Base-by-base conservation (phyloP, 2,329 filamentous ascomycete species). In the Talaromyces marneffei region DNA sequence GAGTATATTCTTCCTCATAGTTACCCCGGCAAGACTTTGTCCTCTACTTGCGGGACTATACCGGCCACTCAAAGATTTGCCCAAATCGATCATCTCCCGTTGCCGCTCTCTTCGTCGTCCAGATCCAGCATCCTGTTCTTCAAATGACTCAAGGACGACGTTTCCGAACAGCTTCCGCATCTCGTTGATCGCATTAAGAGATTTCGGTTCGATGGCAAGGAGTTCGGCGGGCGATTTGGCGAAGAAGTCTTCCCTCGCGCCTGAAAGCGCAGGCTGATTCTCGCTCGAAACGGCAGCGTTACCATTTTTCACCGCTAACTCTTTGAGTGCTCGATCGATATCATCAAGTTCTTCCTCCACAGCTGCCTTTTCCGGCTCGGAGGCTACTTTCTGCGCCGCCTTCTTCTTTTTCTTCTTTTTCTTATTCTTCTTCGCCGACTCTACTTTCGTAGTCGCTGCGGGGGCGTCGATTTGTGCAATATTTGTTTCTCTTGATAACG, bases 131-230 rank as follows among this genome's bases (percentile, higher is more conserved):
- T 52, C 39, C 35, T 77, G 75, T 20, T 82, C 80, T 46, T 86
- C 82, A 57, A 84, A 79, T 31, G 77, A 79, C 66, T 88, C 84
- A 10, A 88, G 69, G 23, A 86, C 86, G 27, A 85, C 82, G 64
- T 82, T 83, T 4, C 88, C 88, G 71, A 90, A 91, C 0, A 91
- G 77, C 65, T 82, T 84, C 61, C 86, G 88, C 91, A 99, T 97
- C 78, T 99, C 94, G 69, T 96, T 96, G 37, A 88, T 82, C 7
- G 90, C 90, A 71, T 93, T 92, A 10, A 99, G 83, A 67, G 92
- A 85, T 66, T 89, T 84, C 0, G 87, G 84, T 66, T 89, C 87
- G 57, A 90, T 78, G 2, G 81, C 77, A 0, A 90, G 77, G 12
- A 89, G 74, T 20, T 80, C 77, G 74, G 72, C 83, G 64, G 79